These are phyloP conservation scores for Pneumocystis jirovecii DNA, from an alignment of 1,139 yeast genomes.

Conservation along the genomic window DNA sequence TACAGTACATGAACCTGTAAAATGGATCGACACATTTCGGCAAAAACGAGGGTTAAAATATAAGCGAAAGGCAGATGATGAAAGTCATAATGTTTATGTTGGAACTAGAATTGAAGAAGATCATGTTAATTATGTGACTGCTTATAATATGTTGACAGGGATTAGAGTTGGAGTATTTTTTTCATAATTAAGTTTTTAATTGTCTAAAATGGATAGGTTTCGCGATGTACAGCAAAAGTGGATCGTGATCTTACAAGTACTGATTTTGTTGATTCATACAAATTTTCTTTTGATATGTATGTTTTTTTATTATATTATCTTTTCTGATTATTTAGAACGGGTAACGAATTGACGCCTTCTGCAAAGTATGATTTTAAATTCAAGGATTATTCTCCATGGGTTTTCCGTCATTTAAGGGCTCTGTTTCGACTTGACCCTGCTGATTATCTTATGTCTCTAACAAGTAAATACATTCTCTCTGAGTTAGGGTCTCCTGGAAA, in stretches of 20 bases:
- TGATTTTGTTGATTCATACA: constrained; percentile 60
- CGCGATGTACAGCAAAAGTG: constrained; percentile 68
- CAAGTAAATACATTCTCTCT: constrained; percentile 81
- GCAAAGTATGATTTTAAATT: constrained; percentile 92
- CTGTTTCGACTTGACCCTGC: constrained; percentile 86
- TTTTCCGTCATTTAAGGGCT: constrained; percentile 69
- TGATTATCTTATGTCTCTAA: constrained; percentile 79
- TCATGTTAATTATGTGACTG: constrained; percentile 83
- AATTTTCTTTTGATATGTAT: constrained; percentile 61
- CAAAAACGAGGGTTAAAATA: constrained; percentile 29
- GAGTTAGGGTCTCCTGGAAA: constrained; percentile 95
- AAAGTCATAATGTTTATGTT: constrained; percentile 43
- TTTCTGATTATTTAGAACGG: constrained; percentile 29
- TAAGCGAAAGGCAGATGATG: constrained; percentile 35
- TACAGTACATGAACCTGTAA: constrained; percentile 6
- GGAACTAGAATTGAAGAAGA: constrained; percentile 84
- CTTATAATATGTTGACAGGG: constrained; percentile 94
- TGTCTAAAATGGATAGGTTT: constrained; percentile 35
- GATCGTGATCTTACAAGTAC: constrained; percentile 55
- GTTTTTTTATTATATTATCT: not conserved
- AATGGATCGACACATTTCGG: constrained; percentile 12
- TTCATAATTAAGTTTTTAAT: not conserved
- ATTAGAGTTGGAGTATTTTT: constrained; percentile 52
- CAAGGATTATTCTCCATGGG: constrained; percentile 91
- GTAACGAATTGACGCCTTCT: constrained; percentile 80